These are phyloP conservation scores for Mycena haematopus DNA, from an alignment of 768 basidiomycete species.

Conservation along the genomic window DNA sequence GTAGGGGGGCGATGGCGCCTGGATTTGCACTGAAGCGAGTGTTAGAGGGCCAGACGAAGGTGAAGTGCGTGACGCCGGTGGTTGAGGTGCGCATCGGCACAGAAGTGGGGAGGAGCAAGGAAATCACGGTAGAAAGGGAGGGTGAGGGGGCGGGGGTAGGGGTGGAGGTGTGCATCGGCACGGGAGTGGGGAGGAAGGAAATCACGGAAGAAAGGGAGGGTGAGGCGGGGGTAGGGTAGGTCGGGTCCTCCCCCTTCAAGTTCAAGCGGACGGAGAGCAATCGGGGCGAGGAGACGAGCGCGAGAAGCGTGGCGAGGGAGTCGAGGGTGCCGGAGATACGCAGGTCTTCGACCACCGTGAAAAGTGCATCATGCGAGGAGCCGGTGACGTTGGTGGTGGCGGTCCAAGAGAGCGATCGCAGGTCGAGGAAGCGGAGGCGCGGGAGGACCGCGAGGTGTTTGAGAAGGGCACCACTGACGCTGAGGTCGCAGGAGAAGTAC, in stretches of 20 bases:
- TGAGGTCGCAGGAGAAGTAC: conserved; percentile 27
- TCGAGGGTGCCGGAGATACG: conserved; percentile 20
- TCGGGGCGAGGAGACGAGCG: conserved; percentile 20
- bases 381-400: not conserved
- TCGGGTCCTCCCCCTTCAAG: not conserved
- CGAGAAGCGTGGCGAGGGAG: conserved; percentile 18
- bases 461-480: conserved; percentile 7
- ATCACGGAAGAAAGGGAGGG: no score
- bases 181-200: no score
- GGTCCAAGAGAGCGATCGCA: conserved; percentile 15
- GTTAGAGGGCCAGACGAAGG: conserved; percentile 10
- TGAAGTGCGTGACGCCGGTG: conserved; percentile 18
- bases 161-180: no score
- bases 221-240: not conserved
- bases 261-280: conserved; percentile 21
- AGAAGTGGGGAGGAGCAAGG: conserved; percentile 13
- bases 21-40: not conserved
- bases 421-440: conserved; percentile 24
- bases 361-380: conserved; percentile 1
- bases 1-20: not conserved
- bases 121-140: conserved; percentile 2
- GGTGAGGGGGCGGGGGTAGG: conserved; percentile 8
- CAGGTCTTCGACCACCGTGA: conserved; percentile 17
- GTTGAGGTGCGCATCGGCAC: conserved; percentile 17
- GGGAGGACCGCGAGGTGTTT: conserved; percentile 18